These are phyloP conservation scores for Penicillium sclerotigenum DNA, from an alignment of 2,329 filamentous ascomycete species.

Conservation along the genomic window DNA sequence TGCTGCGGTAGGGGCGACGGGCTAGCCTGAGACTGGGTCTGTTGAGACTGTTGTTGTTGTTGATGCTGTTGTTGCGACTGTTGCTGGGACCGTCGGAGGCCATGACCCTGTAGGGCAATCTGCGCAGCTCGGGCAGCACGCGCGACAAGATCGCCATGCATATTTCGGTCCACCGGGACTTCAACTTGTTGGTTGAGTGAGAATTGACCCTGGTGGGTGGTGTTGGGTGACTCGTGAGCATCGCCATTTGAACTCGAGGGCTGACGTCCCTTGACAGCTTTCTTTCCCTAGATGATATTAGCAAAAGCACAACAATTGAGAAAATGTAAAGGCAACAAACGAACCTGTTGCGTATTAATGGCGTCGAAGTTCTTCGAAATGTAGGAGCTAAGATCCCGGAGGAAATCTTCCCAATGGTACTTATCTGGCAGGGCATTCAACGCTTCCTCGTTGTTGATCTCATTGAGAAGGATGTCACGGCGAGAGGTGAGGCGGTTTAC, in stretches of 20 bases:
- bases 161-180: conserved; percentile 40
- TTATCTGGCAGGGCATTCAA: conserved; percentile 54
- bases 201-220: conserved; percentile 44
- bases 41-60: conserved; percentile 32
- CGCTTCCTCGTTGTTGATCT: conserved; percentile 51
- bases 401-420: conserved; percentile 63
- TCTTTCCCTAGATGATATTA: conserved; percentile 36
- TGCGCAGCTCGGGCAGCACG: conserved; percentile 49
- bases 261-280: conserved; percentile 38
- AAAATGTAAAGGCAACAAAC: conserved; percentile 10
- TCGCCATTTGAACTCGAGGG: conserved; percentile 39
- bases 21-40: conserved; percentile 16
- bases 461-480: conserved; percentile 55
- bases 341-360: conserved; percentile 48
- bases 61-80: conserved; percentile 32
- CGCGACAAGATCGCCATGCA: conserved; percentile 46
- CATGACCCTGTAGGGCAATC: conserved; percentile 47
- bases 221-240: conserved; percentile 34
- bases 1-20: conserved; percentile 25
- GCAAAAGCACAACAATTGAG: conserved; percentile 2
- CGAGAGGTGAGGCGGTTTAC: conserved; percentile 54
- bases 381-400: conserved; percentile 57
- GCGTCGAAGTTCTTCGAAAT: conserved; percentile 58
- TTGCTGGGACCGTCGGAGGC: conserved; percentile 36
- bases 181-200: conserved; percentile 40